Evolutionary conservation across 108 stramenopile genomes (phyloP).

Genomic region (Conticribra guillardii): DNA sequence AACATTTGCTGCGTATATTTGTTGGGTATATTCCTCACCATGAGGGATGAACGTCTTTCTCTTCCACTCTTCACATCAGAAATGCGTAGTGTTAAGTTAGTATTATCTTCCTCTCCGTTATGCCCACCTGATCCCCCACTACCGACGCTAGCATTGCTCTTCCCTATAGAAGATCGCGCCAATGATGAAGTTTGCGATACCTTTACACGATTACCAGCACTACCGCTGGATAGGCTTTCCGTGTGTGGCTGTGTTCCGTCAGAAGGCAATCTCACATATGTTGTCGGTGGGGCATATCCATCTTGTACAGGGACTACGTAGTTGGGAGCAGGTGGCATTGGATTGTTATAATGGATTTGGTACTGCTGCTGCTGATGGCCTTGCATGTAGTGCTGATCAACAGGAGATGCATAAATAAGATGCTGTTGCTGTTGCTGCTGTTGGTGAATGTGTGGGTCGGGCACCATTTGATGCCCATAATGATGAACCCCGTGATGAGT

Average conservation of each 20-base stretch:
- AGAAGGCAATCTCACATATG: constrained; percentile 37
- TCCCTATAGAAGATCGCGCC: constrained; percentile 3
- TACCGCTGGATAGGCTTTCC: constrained; percentile 50
- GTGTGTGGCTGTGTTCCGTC: constrained; percentile 30
- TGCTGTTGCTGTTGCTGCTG: constrained; percentile 49
- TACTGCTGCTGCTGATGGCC: constrained; percentile 42
- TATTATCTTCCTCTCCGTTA: constrained; percentile 44
- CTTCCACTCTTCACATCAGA: constrained; percentile 72
- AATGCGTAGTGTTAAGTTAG: constrained; percentile 64
- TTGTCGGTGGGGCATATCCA: constrained; percentile 29
- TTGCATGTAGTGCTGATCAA: constrained; percentile 28
- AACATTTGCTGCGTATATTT: constrained; percentile 99
- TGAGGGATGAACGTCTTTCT: constrained; percentile 96
- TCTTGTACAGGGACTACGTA: constrained; percentile 16
- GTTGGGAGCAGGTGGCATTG: constrained; percentile 20
- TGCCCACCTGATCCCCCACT: constrained; percentile 31
- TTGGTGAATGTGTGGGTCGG: constrained; percentile 50
- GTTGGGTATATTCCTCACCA: constrained; percentile 99
- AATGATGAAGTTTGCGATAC: background rate
- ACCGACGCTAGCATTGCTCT: constrained; percentile 31
- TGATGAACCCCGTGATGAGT: constrained; percentile 26
- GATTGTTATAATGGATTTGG: constrained; percentile 35
- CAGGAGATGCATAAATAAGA: constrained; percentile 36
- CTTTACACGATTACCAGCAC: constrained; percentile 10
- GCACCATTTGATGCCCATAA: constrained; percentile 45